Conservation (phyloP, 768 basidiomycete genomes). For the Coprinellus aureogranulatus region DNA sequence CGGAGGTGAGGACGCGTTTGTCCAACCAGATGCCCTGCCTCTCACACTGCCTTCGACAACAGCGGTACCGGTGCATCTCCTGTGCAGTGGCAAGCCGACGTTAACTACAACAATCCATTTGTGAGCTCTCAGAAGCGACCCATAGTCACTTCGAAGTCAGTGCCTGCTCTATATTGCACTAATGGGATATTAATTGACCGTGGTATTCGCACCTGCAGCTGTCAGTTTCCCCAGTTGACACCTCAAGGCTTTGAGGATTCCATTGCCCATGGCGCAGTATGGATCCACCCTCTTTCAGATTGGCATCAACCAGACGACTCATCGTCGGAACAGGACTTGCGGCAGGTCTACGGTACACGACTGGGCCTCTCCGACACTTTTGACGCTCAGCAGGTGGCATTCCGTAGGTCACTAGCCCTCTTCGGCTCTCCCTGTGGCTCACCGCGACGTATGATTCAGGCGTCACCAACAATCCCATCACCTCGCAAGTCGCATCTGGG, state of each 20-base stretch:
- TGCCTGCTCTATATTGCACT: background rate
- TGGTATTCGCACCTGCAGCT: constrained; percentile 25
- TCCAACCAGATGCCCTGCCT: too few species aligned
- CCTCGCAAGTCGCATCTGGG: constrained; percentile 50
- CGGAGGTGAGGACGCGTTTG: constrained; percentile 29
- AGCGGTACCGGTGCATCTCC: constrained; percentile 14
- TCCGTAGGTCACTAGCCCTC: constrained; percentile 31
- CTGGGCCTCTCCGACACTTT: constrained; percentile 34
- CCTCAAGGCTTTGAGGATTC: constrained; percentile 43
- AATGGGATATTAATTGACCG: background rate
- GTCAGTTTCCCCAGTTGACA: constrained; percentile 52
- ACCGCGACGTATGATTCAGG: constrained; percentile 22
- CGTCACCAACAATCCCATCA: constrained; percentile 53
- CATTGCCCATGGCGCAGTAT: constrained; percentile 41
- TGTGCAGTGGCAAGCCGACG: constrained; percentile 42
- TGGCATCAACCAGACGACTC: background rate
- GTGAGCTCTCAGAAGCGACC: constrained; percentile 40
- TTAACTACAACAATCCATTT: constrained; percentile 41
- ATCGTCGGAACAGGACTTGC: constrained; percentile 35
- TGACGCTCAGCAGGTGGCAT: constrained; percentile 30
- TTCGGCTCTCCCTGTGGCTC: background rate
- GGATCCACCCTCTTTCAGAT: constrained; percentile 3
- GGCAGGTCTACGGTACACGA: constrained; percentile 40
- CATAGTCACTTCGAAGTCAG: constrained; percentile 42
- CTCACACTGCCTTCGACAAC: too few species aligned